Base-by-base conservation (phyloP, 2,329 filamentous ascomycete species). In the Penicillium carneum region DNA sequence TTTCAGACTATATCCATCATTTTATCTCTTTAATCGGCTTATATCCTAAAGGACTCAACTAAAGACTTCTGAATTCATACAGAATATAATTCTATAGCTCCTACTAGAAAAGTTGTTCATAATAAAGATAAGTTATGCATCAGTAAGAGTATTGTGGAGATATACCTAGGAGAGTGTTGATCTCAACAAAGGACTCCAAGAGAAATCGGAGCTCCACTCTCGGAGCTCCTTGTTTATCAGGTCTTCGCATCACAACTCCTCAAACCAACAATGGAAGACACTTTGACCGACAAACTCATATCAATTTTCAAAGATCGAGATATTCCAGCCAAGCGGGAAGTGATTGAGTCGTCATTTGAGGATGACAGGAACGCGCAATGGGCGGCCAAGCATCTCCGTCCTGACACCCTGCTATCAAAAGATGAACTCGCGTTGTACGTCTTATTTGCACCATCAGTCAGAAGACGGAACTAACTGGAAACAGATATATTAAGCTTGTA, bases 401-500 rank as follows among this genome's bases (percentile, higher is more conserved):
- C 67, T 8, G 72, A 76, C 51, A 78, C 75, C 6, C 67, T 80
- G 38, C 69, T 80, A 53, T 79, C 78, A 7, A 72, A 72, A 53
- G 78, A 80, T 53, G 78, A 80, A 66, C 64, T 77, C 26, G 64
- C 63, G 49, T 49, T 79, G 78, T 79, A 73, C 39, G 71, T 59
- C 10, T 45, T 20, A 18, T 23, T 9, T 31, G 8, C 49, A 42
- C 5, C 23, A 4, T 26, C 23, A 51, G 18, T 33, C 11, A 20
- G 5, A n/a, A 16, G 6, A 33, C 11, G 29, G 16, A 29, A 29
- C 16, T 29, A 18, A 58, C n/a, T 14, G 26, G 38, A 9, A 7
- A 9, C 47, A 80, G 78, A 54, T 76, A 76, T 47, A 63, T 68
- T 9, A 75, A 71, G 16, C 66, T 80, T n/a, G 71, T 78, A 48